These are phyloP conservation scores for Scheffersomyces illinoinensis DNA, from an alignment of 1,139 yeast genomes.

Conservation along the genomic window DNA sequence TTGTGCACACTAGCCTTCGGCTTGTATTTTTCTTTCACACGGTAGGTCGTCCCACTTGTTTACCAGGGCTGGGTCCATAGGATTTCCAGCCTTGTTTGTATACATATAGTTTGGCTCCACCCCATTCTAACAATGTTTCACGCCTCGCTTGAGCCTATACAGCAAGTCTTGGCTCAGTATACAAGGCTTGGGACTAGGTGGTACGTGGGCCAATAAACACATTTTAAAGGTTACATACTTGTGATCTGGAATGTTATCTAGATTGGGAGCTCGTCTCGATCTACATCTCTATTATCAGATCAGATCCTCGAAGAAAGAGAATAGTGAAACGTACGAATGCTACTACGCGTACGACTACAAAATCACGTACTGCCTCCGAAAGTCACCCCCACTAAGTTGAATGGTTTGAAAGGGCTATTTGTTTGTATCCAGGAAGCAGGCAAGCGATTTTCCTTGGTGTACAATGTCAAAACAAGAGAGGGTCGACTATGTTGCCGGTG, in stretches of 20 bases:
- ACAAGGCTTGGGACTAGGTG: background rate
- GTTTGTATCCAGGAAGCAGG: background rate
- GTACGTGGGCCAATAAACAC: background rate
- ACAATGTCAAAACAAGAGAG: background rate
- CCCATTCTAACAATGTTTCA: background rate
- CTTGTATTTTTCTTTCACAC: background rate
- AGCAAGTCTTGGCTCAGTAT: background rate
- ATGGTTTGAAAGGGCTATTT: background rate
- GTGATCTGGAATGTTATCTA: too few relatives aligned
- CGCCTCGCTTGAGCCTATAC: background rate
- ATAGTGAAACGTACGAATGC: background rate
- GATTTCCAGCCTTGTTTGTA: background rate
- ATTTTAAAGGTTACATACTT: background rate
- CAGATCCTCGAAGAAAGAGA: background rate
- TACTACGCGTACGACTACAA: background rate
- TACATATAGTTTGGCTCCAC: background rate
- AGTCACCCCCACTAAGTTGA: background rate
- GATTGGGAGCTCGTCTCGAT: background rate
- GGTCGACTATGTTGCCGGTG: background rate
- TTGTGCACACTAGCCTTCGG: background rate
- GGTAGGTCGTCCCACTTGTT: background rate
- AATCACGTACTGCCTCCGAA: background rate
- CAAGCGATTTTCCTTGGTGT: background rate
- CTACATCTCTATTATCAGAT: background rate
- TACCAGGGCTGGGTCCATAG: background rate